Evolutionary conservation across 495 filamentous ascomycete genomes (phyloP), one percentile per base, ranked within the genome.

Genomic region (Pyrenula aspistea): DNA sequence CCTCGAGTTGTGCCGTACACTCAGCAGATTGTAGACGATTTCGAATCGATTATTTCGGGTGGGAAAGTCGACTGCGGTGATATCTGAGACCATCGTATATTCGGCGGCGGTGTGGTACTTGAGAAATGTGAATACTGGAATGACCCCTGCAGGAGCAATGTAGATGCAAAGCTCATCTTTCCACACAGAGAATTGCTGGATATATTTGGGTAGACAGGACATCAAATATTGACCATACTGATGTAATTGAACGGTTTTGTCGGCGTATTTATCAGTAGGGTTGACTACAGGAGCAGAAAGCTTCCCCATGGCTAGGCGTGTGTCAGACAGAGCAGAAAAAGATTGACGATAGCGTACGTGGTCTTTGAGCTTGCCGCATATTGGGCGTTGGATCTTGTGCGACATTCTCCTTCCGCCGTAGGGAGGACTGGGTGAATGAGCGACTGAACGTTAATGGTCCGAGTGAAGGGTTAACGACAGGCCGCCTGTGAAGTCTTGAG

Each of bases 171-270:
- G 81, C 68, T 99, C 94, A 68, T 99, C 93, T 77, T 99, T 99
- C 94, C 92, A 97, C 25, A 98, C 92, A 47, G 89, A 90, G 79
- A 96, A 96, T 72, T 99, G 94, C 75, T 99, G 94, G 63, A 99
- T 83, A 71, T 95, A 94, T 77, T 95, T 97, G 57, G 94, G 94
- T 59, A 99, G 77, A 68, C 89, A 94, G 56, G 91, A 92, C 78
- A 97, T 87, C 64, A 99, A 80, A 75, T 96, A 99, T 67, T 93
- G 83, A 61, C 94, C 94, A 67, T 99, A 99, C 61, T 78, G 84
- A 77, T 97, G 93, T 61, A 97, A 77, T 64, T 81, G 73, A 59
- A 93, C 85, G 63, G 87, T 80, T 74, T 92, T 88, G 62, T 84
- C 83, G 68, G 84, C 71, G 73, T 91, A 93, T 70, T 93, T 95